phyloP scores from a whole-genome alignment of 1,284 basidiomycete genomes.

The Xanthoconium separans region DNA sequence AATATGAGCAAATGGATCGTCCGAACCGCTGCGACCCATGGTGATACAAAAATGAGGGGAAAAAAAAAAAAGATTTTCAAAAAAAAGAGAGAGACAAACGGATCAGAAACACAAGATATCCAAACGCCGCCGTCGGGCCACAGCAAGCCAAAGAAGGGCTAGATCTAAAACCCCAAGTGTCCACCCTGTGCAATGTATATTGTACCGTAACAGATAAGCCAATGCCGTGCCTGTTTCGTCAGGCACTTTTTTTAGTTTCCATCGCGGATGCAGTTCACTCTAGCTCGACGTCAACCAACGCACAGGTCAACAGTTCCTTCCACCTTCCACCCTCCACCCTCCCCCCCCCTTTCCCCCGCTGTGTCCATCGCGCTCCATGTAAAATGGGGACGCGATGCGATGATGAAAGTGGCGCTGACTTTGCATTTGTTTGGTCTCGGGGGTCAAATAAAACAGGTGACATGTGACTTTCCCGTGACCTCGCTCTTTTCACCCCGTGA shows the following conservation, averaged over 20 bases:
- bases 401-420: conserved; percentile 14
- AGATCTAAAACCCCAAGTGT: too few relatives aligned
- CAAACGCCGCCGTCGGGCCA: conserved; percentile 3
- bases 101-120: background rate
- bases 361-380: too few relatives aligned
- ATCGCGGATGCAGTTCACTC: too few relatives aligned
- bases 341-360: too few relatives aligned
- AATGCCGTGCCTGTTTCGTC: too few relatives aligned
- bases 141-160: background rate
- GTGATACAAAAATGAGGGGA: background rate
- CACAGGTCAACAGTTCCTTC: too few relatives aligned
- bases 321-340: too few relatives aligned
- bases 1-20: conserved; percentile 57
- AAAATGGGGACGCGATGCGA: background rate
- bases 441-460: conserved; percentile 29
- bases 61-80: background rate
- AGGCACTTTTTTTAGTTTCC: too few relatives aligned
- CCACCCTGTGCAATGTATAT: too few relatives aligned
- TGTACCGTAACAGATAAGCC: background rate
- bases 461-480: conserved; percentile 39
- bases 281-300: too few relatives aligned
- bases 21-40: conserved; percentile 28
- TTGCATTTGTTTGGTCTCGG: conserved; percentile 30
- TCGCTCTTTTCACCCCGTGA: conserved; percentile 34
- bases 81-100: background rate